phyloP scores from a whole-genome alignment of 2,329 filamentous ascomycete genomes.

The Clarireedia homoeocarpa region DNA sequence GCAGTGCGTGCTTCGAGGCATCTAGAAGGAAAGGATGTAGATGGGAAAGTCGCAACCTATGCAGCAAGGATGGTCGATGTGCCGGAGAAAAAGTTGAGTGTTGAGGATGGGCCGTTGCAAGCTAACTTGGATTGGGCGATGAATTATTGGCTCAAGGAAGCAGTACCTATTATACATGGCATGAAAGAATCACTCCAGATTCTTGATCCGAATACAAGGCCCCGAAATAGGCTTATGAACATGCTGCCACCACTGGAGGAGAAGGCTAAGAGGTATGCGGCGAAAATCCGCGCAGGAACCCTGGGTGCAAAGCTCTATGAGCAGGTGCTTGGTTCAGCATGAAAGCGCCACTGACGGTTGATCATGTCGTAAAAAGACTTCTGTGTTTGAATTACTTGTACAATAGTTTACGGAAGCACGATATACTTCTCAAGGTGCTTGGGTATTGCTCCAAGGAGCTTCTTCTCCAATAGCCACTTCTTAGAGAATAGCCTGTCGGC shows the following conservation, averaged over 20 bases:
- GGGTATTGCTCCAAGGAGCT: constrained; percentile 71
- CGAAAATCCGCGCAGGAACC: not conserved
- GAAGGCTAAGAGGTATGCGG: not conserved
- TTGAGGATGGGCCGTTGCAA: not conserved
- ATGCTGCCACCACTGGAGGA: not conserved
- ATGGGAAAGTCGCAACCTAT: constrained; percentile 33
- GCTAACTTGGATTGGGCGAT: not conserved
- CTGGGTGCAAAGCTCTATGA: not conserved
- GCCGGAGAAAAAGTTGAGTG: constrained; percentile 4
- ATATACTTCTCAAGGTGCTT: constrained; percentile 88
- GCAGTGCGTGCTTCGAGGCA: constrained; percentile 35
- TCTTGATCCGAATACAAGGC: not conserved
- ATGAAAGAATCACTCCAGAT: constrained; percentile 32
- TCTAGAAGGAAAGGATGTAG: constrained; percentile 32
- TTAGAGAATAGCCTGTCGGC: constrained; percentile 87
- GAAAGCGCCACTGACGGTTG: not conserved
- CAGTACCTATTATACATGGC: constrained; percentile 33
- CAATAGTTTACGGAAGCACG: constrained; percentile 60
- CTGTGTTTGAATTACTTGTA: constrained; percentile 9
- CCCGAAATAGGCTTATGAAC: constrained; percentile 15
- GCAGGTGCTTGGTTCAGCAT: constrained; percentile 8
- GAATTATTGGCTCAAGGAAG: constrained; percentile 24
- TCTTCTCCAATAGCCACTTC: constrained; percentile 86
- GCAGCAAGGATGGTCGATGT: constrained; percentile 23
- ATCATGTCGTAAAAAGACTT: constrained; percentile 1